Conservation (phyloP, 371 early-diverging fungal species). For the Mucor indicus region DNA sequence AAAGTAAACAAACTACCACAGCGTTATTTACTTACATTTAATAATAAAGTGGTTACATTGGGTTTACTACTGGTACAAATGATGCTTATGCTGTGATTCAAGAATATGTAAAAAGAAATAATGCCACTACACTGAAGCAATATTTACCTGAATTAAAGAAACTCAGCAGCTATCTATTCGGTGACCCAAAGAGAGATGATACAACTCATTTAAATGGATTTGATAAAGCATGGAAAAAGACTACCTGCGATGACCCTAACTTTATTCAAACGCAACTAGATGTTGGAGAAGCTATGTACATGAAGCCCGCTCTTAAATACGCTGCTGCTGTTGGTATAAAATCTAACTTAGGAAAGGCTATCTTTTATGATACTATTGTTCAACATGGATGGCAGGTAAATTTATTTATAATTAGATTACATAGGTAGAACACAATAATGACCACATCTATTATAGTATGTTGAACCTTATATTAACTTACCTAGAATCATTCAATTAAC, state of each 20-base stretch:
- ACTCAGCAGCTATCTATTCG: slow-evolving; percentile 29
- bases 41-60: slow-evolving; percentile 49
- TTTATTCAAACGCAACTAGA: slow-evolving; percentile 45
- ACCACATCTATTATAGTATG: too few species aligned
- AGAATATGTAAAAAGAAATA: slow-evolving; percentile 34
- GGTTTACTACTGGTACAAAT: slow-evolving; percentile 59
- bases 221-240: slow-evolving; percentile 28
- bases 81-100: slow-evolving; percentile 52
- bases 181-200: slow-evolving; percentile 30
- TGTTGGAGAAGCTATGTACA: slow-evolving; percentile 41
- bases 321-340: slow-evolving; percentile 35
- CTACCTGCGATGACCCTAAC: slow-evolving; percentile 31
- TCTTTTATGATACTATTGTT: slow-evolving; percentile 56
- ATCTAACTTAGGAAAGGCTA: slow-evolving; percentile 45
- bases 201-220: slow-evolving; percentile 22
- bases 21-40: not conserved
- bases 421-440: too few species aligned
- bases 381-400: slow-evolving; percentile 54
- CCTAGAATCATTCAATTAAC: slow-evolving; percentile 42
- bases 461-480: slow-evolving; percentile 42
- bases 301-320: slow-evolving; percentile 42
- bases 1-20: not conserved
- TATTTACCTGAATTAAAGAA: slow-evolving; percentile 35
- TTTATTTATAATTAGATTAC: too few species aligned
- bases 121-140: slow-evolving; percentile 21